A percentile compares a stretch with the other conserved stretches of the same genome.
Conservation (phyloP, 768 basidiomycete species). For the Agaricus sinodeliciosus region DNA sequence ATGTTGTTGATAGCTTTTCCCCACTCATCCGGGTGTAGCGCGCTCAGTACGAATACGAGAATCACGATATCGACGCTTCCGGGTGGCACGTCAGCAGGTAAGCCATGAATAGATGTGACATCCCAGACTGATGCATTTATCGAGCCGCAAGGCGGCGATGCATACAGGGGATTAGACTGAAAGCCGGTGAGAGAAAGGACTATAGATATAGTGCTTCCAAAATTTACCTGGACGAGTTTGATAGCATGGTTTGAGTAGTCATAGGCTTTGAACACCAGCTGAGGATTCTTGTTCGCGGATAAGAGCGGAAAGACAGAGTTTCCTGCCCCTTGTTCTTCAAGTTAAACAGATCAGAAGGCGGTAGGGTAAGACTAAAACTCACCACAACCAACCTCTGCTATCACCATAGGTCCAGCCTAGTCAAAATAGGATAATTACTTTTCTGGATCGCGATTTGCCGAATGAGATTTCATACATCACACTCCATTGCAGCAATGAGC, state of each 20-base stretch:
- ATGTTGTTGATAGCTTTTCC: conserved; percentile 73
- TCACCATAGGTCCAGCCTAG: conserved; percentile 69
- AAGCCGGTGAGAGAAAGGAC: not conserved
- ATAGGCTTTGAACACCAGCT: conserved; percentile 69
- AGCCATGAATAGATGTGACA: conserved; percentile 52
- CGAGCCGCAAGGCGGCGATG: conserved; percentile 55
- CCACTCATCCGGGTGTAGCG: conserved; percentile 94
- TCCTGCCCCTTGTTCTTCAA: conserved; percentile 67
- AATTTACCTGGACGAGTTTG: conserved; percentile 73
- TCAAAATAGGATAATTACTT: conserved; percentile 10
- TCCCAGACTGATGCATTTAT: conserved; percentile 90
- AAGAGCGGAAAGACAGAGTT: conserved; percentile 90
- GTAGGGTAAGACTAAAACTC: conserved; percentile 15
- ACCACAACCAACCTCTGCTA: conserved; percentile 94
- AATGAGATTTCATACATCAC: conserved; percentile 38
- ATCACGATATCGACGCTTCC: conserved; percentile 81
- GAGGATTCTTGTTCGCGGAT: conserved; percentile 74
- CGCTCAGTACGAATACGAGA: conserved; percentile 92
- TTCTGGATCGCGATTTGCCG: not conserved
- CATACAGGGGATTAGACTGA: conserved; percentile 70
- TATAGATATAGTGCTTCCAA: not conserved
- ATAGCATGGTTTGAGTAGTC: conserved; percentile 91
- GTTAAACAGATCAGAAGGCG: not conserved
- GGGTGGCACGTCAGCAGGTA: conserved; percentile 59
- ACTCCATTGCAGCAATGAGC: conserved; percentile 59